A percentile compares a stretch with the other conserved stretches of the same genome.
phyloP scores from a whole-genome alignment of 2,329 filamentous ascomycete genomes.

The Sphaerostilbella broomeana region DNA sequence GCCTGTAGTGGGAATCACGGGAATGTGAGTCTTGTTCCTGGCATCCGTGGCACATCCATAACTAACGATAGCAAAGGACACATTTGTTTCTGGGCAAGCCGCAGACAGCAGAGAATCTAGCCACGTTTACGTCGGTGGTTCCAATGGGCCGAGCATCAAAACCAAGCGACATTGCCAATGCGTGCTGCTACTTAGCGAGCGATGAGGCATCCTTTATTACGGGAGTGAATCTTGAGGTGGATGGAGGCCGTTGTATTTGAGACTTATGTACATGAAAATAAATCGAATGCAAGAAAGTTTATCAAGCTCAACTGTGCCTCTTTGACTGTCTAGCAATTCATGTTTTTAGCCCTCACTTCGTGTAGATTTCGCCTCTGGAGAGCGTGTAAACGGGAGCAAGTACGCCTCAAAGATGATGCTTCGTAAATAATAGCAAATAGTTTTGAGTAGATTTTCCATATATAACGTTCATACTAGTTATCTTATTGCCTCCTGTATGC shows the following conservation, averaged over 20 bases:
- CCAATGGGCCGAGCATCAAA: slow-evolving; percentile 49
- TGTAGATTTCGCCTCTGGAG: too few species aligned
- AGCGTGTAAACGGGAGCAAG: too few species aligned
- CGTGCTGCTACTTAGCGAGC: slow-evolving; percentile 61
- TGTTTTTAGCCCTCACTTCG: too few species aligned
- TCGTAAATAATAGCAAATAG: too few species aligned
- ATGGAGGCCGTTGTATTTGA: slow-evolving; percentile 23
- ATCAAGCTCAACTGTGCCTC: too few species aligned
- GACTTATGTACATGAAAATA: not conserved
- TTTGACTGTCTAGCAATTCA: too few species aligned
- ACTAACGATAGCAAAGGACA: slow-evolving; percentile 24
- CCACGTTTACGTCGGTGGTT: slow-evolving; percentile 46
- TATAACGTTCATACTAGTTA: too few species aligned
- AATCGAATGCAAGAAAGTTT: too few species aligned
- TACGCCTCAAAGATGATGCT: too few species aligned
- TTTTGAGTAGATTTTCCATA: too few species aligned
- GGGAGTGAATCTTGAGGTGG: slow-evolving; percentile 57
- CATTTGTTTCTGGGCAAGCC: slow-evolving; percentile 52
- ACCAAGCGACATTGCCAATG: slow-evolving; percentile 62
- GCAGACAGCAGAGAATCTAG: slow-evolving; percentile 55
- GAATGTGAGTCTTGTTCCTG: slow-evolving; percentile 35
- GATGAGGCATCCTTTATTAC: slow-evolving; percentile 68
- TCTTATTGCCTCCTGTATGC: too few species aligned
- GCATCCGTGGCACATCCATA: not conserved
- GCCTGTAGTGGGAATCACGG: slow-evolving; percentile 61